phyloP scores from a whole-genome alignment of 176 grass and related monocot species.

The Musa beccarii region DNA sequence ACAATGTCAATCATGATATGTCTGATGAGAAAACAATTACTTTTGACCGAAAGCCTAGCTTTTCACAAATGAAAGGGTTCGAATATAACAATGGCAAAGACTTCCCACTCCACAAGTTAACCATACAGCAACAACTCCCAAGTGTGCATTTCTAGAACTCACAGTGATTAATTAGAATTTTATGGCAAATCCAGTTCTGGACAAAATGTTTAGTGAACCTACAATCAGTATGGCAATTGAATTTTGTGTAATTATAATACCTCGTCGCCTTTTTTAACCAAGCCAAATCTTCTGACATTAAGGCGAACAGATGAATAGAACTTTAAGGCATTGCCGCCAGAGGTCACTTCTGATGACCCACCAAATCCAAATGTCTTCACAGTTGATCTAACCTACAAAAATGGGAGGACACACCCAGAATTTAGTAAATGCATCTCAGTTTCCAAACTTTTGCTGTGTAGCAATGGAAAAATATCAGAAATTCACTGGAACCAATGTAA shows the following conservation, averaged over 20 bases:
- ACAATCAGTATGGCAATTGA: not conserved
- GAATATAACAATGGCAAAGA: not conserved
- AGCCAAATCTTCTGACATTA: constrained; percentile 76
- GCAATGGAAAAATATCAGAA: too few species aligned
- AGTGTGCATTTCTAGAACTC: not conserved
- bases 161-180: not conserved
- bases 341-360: constrained; percentile 82
- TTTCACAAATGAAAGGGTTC: not conserved
- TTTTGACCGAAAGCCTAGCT: not conserved
- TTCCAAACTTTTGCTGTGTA: too few species aligned
- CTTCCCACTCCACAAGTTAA: not conserved
- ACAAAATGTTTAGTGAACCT: not conserved
- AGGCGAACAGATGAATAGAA: constrained; percentile 92
- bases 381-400: constrained; percentile 61
- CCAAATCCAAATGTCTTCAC: constrained; percentile 86
- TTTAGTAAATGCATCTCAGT: too few species aligned
- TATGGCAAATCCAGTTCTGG: too few species aligned
- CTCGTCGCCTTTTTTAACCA: constrained; percentile 94
- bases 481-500: too few species aligned
- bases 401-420: not conserved
- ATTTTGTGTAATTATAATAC: constrained; percentile 27
- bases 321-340: constrained; percentile 89
- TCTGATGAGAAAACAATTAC: not conserved
- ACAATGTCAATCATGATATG: not conserved
- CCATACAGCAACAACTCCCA: not conserved